Percentiles rank a stretch among this genome's conserved stretches.
phyloP scores from a whole-genome alignment of 306 rosid genomes.

The Vigna reflexopilosa region DNA sequence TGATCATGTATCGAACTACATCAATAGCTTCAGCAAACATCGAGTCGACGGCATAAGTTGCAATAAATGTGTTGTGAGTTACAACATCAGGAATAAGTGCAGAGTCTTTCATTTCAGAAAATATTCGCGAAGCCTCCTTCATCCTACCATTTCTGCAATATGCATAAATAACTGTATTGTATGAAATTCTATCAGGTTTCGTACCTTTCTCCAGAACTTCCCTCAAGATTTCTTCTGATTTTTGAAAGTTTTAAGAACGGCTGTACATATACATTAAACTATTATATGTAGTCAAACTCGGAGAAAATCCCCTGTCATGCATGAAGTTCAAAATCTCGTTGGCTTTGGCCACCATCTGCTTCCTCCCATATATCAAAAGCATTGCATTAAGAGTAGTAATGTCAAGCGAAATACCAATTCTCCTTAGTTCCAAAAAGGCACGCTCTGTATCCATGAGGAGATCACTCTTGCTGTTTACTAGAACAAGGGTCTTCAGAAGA shows the following conservation, averaged over 20 bases:
- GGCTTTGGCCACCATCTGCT: constrained; percentile 77
- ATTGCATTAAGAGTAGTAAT: constrained; percentile 82
- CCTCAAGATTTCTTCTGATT: constrained; percentile 75
- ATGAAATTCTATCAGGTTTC: constrained; percentile 82
- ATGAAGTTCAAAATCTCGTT: constrained; percentile 76
- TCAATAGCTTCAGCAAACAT: no score
- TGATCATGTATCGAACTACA: no score
- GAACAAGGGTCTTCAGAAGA: constrained; percentile 90
- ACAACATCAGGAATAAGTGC: constrained; percentile 80
- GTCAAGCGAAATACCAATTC: constrained; percentile 72
- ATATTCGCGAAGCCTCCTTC: constrained; percentile 82
- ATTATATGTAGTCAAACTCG: constrained; percentile 90
- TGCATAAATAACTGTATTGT: constrained; percentile 79
- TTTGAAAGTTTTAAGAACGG: constrained; percentile 75
- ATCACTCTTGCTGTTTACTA: constrained; percentile 81
- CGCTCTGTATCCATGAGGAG: constrained; percentile 79
- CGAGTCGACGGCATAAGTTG: constrained; percentile 55
- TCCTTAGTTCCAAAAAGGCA: constrained; percentile 73
- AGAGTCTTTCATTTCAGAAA: constrained; percentile 75
- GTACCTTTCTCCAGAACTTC: constrained; percentile 73
- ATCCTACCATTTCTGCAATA: constrained; percentile 84
- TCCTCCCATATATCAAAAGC: constrained; percentile 89
- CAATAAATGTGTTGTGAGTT: constrained; percentile 81
- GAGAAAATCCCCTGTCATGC: constrained; percentile 76
- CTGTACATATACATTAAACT: constrained; percentile 89